Evolutionary conservation across 148 eudicot genomes (phyloP).

Genomic region (Cornus florida): DNA sequence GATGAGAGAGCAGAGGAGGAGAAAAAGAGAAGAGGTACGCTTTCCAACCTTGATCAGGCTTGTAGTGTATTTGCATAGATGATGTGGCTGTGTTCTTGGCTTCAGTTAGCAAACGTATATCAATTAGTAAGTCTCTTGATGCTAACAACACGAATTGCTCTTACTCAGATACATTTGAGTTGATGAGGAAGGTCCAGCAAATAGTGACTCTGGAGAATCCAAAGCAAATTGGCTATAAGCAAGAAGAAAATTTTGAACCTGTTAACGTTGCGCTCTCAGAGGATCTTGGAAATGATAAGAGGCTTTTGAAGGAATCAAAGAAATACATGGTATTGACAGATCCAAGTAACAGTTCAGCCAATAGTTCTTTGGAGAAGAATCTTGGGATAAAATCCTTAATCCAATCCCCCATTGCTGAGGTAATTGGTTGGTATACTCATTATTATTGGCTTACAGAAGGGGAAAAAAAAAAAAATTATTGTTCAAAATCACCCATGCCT

Average conservation of each 20-base stretch:
- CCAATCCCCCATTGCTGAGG: neutral
- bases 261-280: neutral
- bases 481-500: too few relatives aligned
- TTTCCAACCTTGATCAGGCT: neutral
- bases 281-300: neutral
- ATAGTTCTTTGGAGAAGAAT: neutral
- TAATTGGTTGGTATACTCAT: neutral
- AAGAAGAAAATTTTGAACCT: neutral
- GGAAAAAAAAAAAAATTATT: too few relatives aligned
- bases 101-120: neutral
- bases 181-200: neutral
- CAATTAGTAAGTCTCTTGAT: neutral
- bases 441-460: too few relatives aligned
- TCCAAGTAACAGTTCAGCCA: neutral
- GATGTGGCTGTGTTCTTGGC: neutral
- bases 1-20: neutral
- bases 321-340: neutral
- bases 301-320: neutral
- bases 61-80: neutral
- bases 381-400: neutral
- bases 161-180: neutral
- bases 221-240: neutral
- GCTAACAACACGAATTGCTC: neutral
- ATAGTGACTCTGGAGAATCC: neutral
- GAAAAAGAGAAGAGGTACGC: constrained; percentile 3